These are phyloP conservation scores for Fusarium devonianum DNA, from an alignment of 2,329 filamentous ascomycete genomes.

Conservation along the genomic window DNA sequence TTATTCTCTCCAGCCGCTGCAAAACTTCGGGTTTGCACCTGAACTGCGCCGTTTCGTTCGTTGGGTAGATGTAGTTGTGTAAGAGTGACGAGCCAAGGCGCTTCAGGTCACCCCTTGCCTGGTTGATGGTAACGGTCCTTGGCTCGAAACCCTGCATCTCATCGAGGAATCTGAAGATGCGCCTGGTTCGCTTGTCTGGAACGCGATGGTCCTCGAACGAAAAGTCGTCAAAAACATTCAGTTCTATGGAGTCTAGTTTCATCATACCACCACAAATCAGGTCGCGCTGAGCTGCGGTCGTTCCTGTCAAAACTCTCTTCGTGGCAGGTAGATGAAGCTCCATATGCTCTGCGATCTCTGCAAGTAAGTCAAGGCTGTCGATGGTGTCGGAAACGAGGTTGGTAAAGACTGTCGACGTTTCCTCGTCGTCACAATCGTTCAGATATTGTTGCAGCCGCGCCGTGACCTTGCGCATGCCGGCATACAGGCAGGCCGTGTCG, in stretches of 20 bases:
- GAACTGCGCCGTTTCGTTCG: constrained; percentile 1
- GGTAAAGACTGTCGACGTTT: constrained; percentile 19
- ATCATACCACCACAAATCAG: too few species aligned
- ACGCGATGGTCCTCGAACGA: constrained; percentile 5
- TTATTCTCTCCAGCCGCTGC: constrained; percentile 10
- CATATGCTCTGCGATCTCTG: constrained; percentile 33
- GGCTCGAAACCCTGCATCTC: constrained; percentile 26
- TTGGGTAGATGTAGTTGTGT: constrained; percentile 16
- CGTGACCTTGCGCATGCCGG: constrained; percentile 32
- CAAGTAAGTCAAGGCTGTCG: constrained; percentile 31
- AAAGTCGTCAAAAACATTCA: constrained; percentile 33
- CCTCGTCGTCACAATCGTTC: constrained; percentile 24
- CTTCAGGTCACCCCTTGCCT: constrained; percentile 35
- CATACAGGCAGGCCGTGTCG: constrained; percentile 8
- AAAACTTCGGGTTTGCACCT: not conserved
- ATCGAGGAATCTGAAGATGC: constrained; percentile 32
- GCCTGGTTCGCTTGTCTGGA: constrained; percentile 18
- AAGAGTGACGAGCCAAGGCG: constrained; percentile 37
- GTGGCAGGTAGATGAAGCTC: constrained; percentile 6
- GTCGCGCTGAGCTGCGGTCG: not conserved
- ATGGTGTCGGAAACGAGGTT: constrained; percentile 33
- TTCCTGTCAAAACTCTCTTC: fast-evolving
- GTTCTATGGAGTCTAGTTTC: too few species aligned
- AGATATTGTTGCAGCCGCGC: constrained; percentile 24
- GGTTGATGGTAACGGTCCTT: constrained; percentile 8